Evolutionary conservation across 2,329 filamentous ascomycete species (phyloP).

Genomic region (Tolypocladium tropicale): DNA sequence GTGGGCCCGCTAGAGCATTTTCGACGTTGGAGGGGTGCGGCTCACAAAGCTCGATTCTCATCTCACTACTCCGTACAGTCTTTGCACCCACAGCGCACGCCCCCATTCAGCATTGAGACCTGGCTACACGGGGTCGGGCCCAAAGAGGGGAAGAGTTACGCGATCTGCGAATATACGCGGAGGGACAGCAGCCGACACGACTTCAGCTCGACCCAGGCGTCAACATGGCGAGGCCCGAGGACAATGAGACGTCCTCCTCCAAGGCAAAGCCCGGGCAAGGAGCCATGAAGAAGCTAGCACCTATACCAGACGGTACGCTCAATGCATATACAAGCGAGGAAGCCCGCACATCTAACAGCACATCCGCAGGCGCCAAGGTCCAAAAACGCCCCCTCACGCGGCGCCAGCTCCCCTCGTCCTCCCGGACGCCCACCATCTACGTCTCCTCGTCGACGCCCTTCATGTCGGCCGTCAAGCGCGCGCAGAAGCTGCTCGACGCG

Average conservation of each 20-base stretch:
- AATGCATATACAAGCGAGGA: neutral
- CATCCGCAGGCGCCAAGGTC: slow-evolving; percentile 31
- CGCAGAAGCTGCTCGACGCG: slow-evolving; percentile 50
- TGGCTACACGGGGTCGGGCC: neutral
- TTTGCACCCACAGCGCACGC: neutral
- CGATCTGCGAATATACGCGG: too few species aligned
- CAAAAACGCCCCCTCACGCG: slow-evolving; percentile 37
- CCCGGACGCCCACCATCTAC: slow-evolving; percentile 46
- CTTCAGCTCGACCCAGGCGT: neutral
- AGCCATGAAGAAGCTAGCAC: slow-evolving; percentile 19
- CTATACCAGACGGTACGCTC: slow-evolving; percentile 21
- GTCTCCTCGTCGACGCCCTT: slow-evolving; percentile 56
- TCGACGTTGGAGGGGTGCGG: neutral
- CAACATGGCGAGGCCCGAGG: neutral
- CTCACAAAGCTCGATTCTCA: neutral
- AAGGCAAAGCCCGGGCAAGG: neutral
- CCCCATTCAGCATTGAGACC: neutral
- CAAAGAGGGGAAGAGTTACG: neutral
- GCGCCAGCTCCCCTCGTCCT: slow-evolving; percentile 29
- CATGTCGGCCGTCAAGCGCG: slow-evolving; percentile 56
- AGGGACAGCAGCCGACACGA: too few species aligned
- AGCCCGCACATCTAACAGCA: neutral
- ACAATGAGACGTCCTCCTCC: neutral
- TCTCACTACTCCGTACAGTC: neutral
- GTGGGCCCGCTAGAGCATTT: neutral